Conservation (phyloP, 768 basidiomycete genomes). For the Mycena pura region DNA sequence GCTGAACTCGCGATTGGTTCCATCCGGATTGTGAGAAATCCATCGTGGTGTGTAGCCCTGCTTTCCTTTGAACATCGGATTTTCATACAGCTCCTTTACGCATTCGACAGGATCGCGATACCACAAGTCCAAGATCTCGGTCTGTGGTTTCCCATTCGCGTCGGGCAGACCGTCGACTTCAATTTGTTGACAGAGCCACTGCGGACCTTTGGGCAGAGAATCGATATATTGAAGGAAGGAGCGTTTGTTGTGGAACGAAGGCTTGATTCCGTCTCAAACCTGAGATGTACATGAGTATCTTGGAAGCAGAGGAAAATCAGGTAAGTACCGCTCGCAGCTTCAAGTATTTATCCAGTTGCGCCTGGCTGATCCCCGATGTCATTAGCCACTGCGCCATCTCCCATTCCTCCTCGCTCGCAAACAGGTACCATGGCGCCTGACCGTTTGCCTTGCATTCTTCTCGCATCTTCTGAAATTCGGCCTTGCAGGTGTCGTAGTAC, state of each 20-base stretch:
- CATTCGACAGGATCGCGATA: slow-evolving; percentile 29
- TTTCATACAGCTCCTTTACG: slow-evolving; percentile 44
- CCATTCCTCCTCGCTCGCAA: slow-evolving; percentile 35
- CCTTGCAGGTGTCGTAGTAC: background rate
- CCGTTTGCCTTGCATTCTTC: slow-evolving; percentile 10
- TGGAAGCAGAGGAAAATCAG: no score
- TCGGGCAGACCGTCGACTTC: slow-evolving; percentile 16
- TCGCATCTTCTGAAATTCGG: slow-evolving; percentile 12
- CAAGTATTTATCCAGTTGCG: slow-evolving; percentile 36
- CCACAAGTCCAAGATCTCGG: slow-evolving; percentile 34
- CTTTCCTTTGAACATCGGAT: no score
- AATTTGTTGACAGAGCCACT: slow-evolving; percentile 29
- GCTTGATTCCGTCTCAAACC: background rate
- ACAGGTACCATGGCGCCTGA: slow-evolving; percentile 33
- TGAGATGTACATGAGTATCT: background rate
- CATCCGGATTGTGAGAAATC: no score
- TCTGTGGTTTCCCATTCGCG: slow-evolving; percentile 2
- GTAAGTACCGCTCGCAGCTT: slow-evolving; percentile 21
- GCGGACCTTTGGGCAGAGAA: slow-evolving; percentile 22
- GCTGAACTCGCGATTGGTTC: no score
- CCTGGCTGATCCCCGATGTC: slow-evolving; percentile 30
- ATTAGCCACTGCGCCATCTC: slow-evolving; percentile 39
- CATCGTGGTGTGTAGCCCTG: no score
- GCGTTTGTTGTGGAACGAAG: background rate
- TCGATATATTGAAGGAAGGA: slow-evolving; percentile 30